Conservation (phyloP, 768 basidiomycete genomes). For the Mycena filopes region DNA sequence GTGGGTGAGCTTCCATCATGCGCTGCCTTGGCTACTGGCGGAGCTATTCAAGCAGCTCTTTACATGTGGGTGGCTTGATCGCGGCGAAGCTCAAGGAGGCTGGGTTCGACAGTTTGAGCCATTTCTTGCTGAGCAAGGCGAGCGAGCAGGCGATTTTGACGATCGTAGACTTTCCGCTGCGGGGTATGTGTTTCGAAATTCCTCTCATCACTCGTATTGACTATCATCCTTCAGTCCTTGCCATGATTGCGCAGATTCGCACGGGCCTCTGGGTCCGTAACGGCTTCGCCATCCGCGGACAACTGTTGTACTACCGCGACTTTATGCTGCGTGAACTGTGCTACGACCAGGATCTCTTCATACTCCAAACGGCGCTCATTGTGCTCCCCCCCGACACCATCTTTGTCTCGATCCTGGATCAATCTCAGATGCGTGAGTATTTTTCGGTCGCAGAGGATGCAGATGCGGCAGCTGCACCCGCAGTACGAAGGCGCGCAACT, state of each 20-base stretch:
- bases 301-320: constrained; percentile 95
- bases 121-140: constrained; percentile 69
- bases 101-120: constrained; percentile 65
- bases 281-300: constrained; percentile 94
- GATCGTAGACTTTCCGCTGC: constrained; percentile 87
- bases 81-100: constrained; percentile 62
- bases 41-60: constrained; percentile 92
- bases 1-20: constrained; percentile 94
- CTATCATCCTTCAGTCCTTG: constrained; percentile 68
- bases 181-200: constrained; percentile 64
- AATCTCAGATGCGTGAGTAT: constrained; percentile 84
- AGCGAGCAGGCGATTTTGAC: constrained; percentile 77
- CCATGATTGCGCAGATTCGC: constrained; percentile 94
- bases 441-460: constrained; percentile 56
- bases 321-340: constrained; percentile 95
- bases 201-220: not conserved
- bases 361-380: constrained; percentile 86
- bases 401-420: constrained; percentile 88
- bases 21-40: constrained; percentile 89
- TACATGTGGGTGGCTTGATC: constrained; percentile 73
- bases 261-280: constrained; percentile 98
- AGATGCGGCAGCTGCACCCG: constrained; percentile 55
- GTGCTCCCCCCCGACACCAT: constrained; percentile 82
- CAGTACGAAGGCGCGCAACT: constrained; percentile 78
- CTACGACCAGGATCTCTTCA: constrained; percentile 93